Base-by-base conservation (phyloP, 345 rosid species). In the Salix dunnii region DNA sequence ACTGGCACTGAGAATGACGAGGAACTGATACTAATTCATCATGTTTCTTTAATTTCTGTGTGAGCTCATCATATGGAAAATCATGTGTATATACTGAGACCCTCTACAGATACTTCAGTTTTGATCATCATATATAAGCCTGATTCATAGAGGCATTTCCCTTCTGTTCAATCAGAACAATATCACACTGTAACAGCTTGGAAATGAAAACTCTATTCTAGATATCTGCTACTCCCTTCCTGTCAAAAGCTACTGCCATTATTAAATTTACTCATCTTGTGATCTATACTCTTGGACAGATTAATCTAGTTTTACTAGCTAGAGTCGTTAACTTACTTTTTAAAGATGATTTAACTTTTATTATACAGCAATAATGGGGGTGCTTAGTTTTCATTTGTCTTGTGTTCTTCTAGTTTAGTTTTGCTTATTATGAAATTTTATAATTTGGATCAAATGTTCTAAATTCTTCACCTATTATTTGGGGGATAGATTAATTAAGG, bases 1-100 rank as follows among this genome's bases (percentile, higher is more conserved):
- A 71, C 88, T 93, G 77, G 97, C 95, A 49, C 87, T 86, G 80
- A 86, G 90, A 78, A 93, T 93, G 98, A 93, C 86, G 97, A 90
- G 86, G 87, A 89, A 87, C 79, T 91, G 53, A 75, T 16, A 40
- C 5, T 64, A 13, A n/a, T 13, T 27, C 27, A 2, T 60, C 43
- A 14, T 71, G 28, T 38, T 68, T 43, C 21, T 65, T 53, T 70
- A 5, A 38, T 68, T 21, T 20, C 25, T 40, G 67, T 20, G 46
- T 25, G 1, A n/a, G 62, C 27, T n/a, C 14, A 74, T 74, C 58
- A 25, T 16, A 46, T 62, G 65, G 9, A n/a, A 38, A 43, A 70
- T 70, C 64, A 9, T 77, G 70, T 70, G 21, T 65, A 75, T 75
- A 75, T 35, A 43, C 17, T 38, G 72, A 55, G 73, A 55, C 69